Evolutionary conservation across 345 rosid species (phyloP).

Genomic region (Rhodomyrtus tomentosa): DNA sequence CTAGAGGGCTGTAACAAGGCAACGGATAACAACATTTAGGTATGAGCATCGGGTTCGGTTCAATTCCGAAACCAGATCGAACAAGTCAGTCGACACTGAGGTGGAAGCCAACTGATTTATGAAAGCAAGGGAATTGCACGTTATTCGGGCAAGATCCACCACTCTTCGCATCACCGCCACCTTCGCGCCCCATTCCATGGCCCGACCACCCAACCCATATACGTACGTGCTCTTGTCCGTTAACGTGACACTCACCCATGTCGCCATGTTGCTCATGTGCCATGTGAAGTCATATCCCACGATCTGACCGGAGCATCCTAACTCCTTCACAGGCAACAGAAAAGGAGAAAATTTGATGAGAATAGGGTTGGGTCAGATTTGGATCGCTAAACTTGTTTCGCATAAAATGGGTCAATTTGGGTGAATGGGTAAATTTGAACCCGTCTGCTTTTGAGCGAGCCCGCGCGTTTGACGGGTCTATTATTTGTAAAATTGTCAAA

Average conservation of each 20-base stretch:
- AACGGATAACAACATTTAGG: not conserved
- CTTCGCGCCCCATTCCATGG: not conserved
- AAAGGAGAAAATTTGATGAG: rapidly evolving
- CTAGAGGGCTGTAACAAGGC: not conserved
- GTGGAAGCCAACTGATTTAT: not conserved
- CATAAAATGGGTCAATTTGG: not conserved
- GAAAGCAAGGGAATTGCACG: not conserved
- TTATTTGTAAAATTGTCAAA: no score
- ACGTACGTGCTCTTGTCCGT: not conserved
- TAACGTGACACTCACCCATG: not conserved
- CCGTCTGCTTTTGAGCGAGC: no score
- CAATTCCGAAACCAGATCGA: not conserved
- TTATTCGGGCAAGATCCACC: not conserved
- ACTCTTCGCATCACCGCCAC: not conserved
- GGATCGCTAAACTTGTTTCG: not conserved
- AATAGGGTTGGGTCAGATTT: not conserved
- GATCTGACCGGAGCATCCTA: rapidly evolving
- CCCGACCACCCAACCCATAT: not conserved
- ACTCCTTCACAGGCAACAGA: not conserved
- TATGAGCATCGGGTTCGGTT: not conserved
- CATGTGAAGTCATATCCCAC: not conserved
- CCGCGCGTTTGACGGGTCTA: no score
- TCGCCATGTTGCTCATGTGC: not conserved
- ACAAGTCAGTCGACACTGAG: not conserved
- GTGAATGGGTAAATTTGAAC: no score